Conservation (phyloP, 345 rosid genomes). For the Eucalyptus microcorys region DNA sequence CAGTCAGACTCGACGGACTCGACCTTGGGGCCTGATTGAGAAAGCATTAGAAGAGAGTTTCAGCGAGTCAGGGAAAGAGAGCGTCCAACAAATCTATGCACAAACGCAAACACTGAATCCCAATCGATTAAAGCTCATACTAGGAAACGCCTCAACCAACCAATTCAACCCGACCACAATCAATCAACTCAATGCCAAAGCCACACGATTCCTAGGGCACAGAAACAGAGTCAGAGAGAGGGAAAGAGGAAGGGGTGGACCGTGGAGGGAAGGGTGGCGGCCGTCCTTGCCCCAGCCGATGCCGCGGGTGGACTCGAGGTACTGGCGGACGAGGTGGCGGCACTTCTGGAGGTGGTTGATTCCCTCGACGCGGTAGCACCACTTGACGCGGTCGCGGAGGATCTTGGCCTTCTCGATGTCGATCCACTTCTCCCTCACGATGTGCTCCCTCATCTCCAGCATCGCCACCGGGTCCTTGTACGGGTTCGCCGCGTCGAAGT, state of each 20-base stretch:
- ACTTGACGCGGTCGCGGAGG: conserved; percentile 68
- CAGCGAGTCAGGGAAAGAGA: neutral
- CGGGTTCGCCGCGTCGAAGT: conserved; percentile 71
- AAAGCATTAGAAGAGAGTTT: neutral
- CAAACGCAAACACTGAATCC: neutral
- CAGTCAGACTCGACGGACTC: conserved; percentile 39
- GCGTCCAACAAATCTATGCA: neutral
- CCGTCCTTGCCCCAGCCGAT: conserved; percentile 99
- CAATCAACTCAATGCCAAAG: neutral
- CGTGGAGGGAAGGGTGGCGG: conserved; percentile 87
- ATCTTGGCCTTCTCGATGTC: conserved; percentile 98
- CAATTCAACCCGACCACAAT: neutral
- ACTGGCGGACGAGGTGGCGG: conserved; percentile 86
- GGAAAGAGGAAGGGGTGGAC: conserved; percentile 7
- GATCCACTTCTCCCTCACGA: conserved; percentile 97
- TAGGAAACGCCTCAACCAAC: neutral
- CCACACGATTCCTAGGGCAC: neutral
- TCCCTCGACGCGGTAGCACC: conserved; percentile 99
- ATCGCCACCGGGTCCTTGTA: conserved; percentile 98
- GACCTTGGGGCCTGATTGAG: conserved; percentile 43
- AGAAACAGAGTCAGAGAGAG: neutral
- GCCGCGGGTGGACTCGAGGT: conserved; percentile 95
- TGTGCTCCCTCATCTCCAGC: conserved; percentile 97
- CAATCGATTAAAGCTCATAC: neutral
- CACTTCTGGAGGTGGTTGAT: conserved; percentile 95